These are phyloP conservation scores for Stevia rebaudiana DNA, from an alignment of 140 eudicot species.

Conservation along the genomic window DNA sequence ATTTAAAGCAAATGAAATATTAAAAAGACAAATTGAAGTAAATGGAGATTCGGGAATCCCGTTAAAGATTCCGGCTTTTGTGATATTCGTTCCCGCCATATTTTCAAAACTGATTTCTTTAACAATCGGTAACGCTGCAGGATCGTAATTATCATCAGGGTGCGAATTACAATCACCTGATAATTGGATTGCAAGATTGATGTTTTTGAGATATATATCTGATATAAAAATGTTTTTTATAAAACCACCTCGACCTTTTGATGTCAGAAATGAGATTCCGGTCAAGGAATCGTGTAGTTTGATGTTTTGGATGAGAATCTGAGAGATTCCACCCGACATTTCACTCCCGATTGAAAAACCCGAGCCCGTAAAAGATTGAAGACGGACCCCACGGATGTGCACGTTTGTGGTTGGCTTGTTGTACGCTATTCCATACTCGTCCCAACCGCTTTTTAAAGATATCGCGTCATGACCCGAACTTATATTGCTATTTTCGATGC, in stretches of 20 bases:
- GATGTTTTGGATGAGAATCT: slow-evolving; percentile 42
- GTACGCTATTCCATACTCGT: slow-evolving; percentile 72
- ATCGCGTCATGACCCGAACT: slow-evolving; percentile 74
- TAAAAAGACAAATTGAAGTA: slow-evolving; percentile 52
- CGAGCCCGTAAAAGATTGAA: slow-evolving; percentile 56
- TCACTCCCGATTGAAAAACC: slow-evolving; percentile 78
- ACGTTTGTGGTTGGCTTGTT: slow-evolving; percentile 51
- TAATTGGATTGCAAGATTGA: slow-evolving; percentile 43
- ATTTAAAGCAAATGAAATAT: slow-evolving; percentile 37
- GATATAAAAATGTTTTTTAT: slow-evolving; percentile 43
- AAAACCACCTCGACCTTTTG: slow-evolving; percentile 81
- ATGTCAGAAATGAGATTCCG: slow-evolving; percentile 64
- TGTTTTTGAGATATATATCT: slow-evolving; percentile 31
- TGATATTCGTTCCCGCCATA: slow-evolving; percentile 46
- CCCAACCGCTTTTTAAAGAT: slow-evolving; percentile 93
- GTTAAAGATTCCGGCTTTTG: slow-evolving; percentile 47
- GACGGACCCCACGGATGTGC: slow-evolving; percentile 45
- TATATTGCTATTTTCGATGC: slow-evolving; percentile 87
- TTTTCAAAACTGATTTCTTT: slow-evolving; percentile 44
- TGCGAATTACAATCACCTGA: slow-evolving; percentile 51
- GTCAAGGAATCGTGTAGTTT: slow-evolving; percentile 39
- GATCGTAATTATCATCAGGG: slow-evolving; percentile 73
- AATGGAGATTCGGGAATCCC: slow-evolving; percentile 79
- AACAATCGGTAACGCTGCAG: slow-evolving; percentile 58
- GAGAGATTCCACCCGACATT: slow-evolving; percentile 89